phyloP scores from a whole-genome alignment of 2,329 filamentous ascomycete genomes.

The Ramularia endophylla region DNA sequence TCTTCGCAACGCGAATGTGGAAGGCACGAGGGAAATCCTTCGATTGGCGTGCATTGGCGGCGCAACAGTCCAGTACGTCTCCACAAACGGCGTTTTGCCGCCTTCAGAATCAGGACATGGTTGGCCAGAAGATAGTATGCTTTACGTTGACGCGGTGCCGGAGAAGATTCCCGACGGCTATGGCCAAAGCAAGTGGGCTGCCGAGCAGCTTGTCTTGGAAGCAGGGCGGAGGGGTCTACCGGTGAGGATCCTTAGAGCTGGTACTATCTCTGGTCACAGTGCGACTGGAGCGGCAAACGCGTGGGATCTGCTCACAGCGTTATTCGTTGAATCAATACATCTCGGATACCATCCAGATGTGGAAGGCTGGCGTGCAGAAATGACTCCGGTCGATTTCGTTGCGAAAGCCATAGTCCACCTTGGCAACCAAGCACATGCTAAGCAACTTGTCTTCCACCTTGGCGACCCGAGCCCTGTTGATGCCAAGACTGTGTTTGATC shows the following conservation, averaged over 20 bases:
- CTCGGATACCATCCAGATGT: slow-evolving; percentile 65
- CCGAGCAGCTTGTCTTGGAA: slow-evolving; percentile 67
- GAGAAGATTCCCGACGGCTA: slow-evolving; percentile 66
- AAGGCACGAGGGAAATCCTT: slow-evolving; percentile 70
- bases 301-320: slow-evolving; percentile 69
- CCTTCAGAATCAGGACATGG: slow-evolving; percentile 56
- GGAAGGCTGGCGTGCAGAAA: slow-evolving; percentile 70
- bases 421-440: slow-evolving; percentile 55
- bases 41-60: slow-evolving; percentile 62
- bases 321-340: slow-evolving; percentile 71
- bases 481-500: slow-evolving; percentile 59
- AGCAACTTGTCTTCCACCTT: slow-evolving; percentile 65
- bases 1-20: slow-evolving; percentile 66
- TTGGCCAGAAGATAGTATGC: slow-evolving; percentile 64
- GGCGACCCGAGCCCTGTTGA: slow-evolving; percentile 66
- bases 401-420: slow-evolving; percentile 67
- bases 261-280: slow-evolving; percentile 75
- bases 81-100: slow-evolving; percentile 73
- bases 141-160: slow-evolving; percentile 63
- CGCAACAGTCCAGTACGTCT: slow-evolving; percentile 71
- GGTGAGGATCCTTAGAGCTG: slow-evolving; percentile 64
- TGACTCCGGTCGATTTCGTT: slow-evolving; percentile 80
- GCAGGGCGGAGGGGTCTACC: slow-evolving; percentile 63
- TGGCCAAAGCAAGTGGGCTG: slow-evolving; percentile 76
- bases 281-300: slow-evolving; percentile 68